Evolutionary conservation across 139 green algal genomes (phyloP), one percentile per base, ranked within the genome.

Genomic region (Gonium pectorale): DNA sequence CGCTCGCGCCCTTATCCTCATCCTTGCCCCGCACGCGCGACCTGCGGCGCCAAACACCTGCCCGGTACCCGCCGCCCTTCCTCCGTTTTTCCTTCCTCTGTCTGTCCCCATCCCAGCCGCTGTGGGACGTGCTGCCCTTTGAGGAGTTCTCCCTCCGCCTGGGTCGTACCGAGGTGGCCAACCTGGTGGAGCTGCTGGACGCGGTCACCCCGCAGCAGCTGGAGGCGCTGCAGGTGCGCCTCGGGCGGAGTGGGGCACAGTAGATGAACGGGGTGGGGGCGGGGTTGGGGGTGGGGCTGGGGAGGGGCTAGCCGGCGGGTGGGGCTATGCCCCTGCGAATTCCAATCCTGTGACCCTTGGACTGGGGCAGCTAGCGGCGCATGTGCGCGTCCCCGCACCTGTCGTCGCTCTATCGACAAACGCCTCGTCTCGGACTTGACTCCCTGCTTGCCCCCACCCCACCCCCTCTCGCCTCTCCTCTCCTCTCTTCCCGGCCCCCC

Each of bases 91-190:
- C n/a, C n/a, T n/a, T n/a, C n/a, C n/a, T n/a, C n/a, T n/a, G n/a
- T n/a, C n/a, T n/a, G n/a, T n/a, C n/a, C n/a, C n/a, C n/a, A n/a
- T 17, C 69, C 1, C 73, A 81, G 73, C 37, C 77, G 2, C 77
- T 63, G 17, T 83, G 77, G 77, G 77, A 83, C n/a, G 33, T 72
- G 41, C 11, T 73, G 13, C 77, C 77, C 3, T 83, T 73, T 49
- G 77, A 72, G 60, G 77, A 73, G 41, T 83, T 83, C 59, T 83
- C 77, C 40, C 26, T 83, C 4, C 77, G 77, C 43, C 24, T 83
- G 3, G 11, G 24, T 26, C 77, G 77, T 5, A 4, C 24, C 8
- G 77, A 83, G 9, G 22, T 83, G 60, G 7, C 19, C n/a, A 31
- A 54, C 1, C 3, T 83, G 27, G 60, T 83, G 60, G 77, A 83